Percentiles rank a stretch among this genome's conserved stretches.
Evolutionary conservation across 176 grass and related monocot species (phyloP).

Genomic region (Rhynchospora breviuscula): DNA sequence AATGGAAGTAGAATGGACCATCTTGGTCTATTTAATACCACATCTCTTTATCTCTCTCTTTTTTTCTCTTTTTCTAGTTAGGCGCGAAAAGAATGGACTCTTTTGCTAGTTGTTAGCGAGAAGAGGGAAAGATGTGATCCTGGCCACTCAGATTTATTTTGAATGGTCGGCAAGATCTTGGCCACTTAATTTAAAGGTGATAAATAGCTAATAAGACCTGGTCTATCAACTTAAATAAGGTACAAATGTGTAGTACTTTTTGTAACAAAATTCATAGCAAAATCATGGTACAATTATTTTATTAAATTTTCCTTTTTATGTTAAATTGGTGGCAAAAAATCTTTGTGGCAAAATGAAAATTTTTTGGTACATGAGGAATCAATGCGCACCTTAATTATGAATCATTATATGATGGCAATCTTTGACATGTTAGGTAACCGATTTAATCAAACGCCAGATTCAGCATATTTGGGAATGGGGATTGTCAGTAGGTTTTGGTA

Average conservation of each 20-base stretch:
- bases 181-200: background rate
- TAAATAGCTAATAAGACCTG: background rate
- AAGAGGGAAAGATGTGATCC: constrained; percentile 4
- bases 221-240: background rate
- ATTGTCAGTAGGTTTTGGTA: constrained; percentile 4
- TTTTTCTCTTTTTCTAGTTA: constrained; percentile 13
- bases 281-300: background rate
- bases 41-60: background rate
- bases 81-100: constrained; percentile 12
- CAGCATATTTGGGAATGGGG: background rate
- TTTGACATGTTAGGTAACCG: background rate
- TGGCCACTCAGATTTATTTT: background rate
- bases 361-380: too few species aligned
- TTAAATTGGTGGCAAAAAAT: background rate
- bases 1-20: background rate
- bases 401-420: background rate
- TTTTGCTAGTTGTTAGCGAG: constrained; percentile 6
- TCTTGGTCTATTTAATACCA: constrained; percentile 17
- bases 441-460: background rate
- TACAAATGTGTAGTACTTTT: background rate
- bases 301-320: background rate
- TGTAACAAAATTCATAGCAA: background rate
- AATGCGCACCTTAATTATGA: background rate
- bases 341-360: too few species aligned
- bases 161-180: background rate